These are phyloP conservation scores for Wallacemonas rigidus DNA, from an alignment of 208 protist genomes.

Conservation along the genomic window DNA sequence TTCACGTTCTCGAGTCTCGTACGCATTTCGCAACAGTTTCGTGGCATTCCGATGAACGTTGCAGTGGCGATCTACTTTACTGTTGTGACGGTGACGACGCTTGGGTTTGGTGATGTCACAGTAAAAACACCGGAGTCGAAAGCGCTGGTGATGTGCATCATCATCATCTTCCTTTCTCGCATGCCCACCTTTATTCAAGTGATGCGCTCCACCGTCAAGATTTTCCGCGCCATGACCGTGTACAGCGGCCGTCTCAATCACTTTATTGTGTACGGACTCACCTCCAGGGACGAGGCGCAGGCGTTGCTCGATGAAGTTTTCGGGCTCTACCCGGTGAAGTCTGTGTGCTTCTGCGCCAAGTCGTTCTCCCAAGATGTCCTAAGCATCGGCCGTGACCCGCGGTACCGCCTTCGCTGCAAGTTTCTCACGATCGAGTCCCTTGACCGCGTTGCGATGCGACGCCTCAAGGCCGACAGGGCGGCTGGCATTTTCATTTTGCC, in stretches of 20 bases:
- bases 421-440: constrained; percentile 73
- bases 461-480: constrained; percentile 68
- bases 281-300: constrained; percentile 67
- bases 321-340: constrained; percentile 81
- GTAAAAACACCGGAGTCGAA: constrained; percentile 62
- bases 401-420: constrained; percentile 71
- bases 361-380: constrained; percentile 62
- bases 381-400: constrained; percentile 74
- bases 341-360: constrained; percentile 86
- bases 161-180: constrained; percentile 79
- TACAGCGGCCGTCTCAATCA: constrained; percentile 74
- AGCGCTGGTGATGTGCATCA: constrained; percentile 70
- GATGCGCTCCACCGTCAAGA: constrained; percentile 57
- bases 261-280: constrained; percentile 83
- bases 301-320: constrained; percentile 88
- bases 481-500: constrained; percentile 77
- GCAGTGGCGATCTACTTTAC: constrained; percentile 74
- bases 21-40: constrained; percentile 75
- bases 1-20: constrained; percentile 73
- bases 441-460: constrained; percentile 56
- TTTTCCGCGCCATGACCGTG: constrained; percentile 59
- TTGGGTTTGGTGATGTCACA: constrained; percentile 86
- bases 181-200: constrained; percentile 87
- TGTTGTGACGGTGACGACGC: constrained; percentile 78
- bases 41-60: constrained; percentile 61